phyloP scores from a whole-genome alignment of 148 eudicot genomes.

The Rhododendron ferrugineum region DNA sequence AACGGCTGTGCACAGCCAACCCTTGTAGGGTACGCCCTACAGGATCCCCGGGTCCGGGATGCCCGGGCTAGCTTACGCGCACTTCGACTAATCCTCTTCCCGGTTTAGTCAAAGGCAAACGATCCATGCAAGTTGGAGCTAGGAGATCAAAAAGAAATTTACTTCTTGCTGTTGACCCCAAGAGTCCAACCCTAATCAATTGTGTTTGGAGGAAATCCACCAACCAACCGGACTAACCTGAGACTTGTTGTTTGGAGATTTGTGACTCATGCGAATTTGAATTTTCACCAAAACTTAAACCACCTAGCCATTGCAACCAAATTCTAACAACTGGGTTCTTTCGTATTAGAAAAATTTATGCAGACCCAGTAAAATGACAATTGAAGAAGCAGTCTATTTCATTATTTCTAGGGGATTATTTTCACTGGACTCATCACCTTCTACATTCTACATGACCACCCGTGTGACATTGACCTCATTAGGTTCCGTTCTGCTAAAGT shows the following conservation, averaged over 20 bases:
- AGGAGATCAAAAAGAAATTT: not conserved
- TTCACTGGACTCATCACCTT: not conserved
- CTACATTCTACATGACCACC: too few relatives aligned
- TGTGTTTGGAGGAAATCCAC: too few relatives aligned
- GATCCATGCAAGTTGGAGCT: too few relatives aligned
- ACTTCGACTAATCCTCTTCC: too few relatives aligned
- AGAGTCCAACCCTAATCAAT: not conserved
- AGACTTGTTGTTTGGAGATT: not conserved
- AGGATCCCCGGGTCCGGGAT: too few relatives aligned
- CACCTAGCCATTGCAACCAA: not conserved
- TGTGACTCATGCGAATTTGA: not conserved
- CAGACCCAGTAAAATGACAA: not conserved
- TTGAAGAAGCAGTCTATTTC: not conserved
- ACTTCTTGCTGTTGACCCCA: too few relatives aligned
- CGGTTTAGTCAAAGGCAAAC: too few relatives aligned
- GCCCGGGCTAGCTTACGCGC: not conserved
- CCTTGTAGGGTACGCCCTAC: too few relatives aligned
- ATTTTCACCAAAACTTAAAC: not conserved
- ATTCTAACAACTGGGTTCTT: not conserved
- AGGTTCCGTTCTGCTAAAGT: too few relatives aligned
- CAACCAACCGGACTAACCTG: not conserved
- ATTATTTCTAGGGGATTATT: too few relatives aligned
- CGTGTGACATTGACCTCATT: not conserved
- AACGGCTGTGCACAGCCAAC: too few relatives aligned
- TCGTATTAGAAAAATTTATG: not conserved